phyloP scores from a whole-genome alignment of 805 yeast species.

The Metschnikowia baotianmanensis region DNA sequence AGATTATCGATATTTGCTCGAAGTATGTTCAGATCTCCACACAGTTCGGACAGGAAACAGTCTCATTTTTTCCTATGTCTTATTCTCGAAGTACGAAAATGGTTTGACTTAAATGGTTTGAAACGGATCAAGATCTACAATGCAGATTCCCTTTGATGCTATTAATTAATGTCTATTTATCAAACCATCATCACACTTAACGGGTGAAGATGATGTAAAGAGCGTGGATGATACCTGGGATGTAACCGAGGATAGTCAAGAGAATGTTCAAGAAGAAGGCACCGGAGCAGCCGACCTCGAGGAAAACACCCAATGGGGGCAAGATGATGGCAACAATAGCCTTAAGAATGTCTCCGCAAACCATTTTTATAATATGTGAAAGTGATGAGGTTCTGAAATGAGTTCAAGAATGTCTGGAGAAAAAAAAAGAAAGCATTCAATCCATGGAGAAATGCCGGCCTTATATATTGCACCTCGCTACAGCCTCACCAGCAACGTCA shows the following conservation, averaged over 20 bases:
- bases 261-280: slow-evolving; percentile 50
- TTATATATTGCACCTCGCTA: slow-evolving; percentile 1
- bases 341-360: slow-evolving; percentile 53
- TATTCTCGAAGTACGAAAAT: no score
- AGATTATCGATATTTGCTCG: no score
- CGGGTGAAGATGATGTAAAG: slow-evolving; percentile 48
- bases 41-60: no score
- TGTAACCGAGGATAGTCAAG: slow-evolving; percentile 67
- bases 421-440: background rate
- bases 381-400: background rate
- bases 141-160: no score
- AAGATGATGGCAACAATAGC: slow-evolving; percentile 49
- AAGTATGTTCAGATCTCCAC: no score
- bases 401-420: no score
- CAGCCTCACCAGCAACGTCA: slow-evolving; percentile 6
- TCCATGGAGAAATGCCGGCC: background rate
- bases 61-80: no score
- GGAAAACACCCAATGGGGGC: slow-evolving; percentile 63
- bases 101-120: no score
- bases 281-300: slow-evolving; percentile 54
- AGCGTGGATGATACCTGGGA: slow-evolving; percentile 74
- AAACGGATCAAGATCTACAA: no score
- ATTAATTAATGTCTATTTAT: background rate
- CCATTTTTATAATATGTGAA: slow-evolving; percentile 17
- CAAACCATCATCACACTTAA: slow-evolving; percentile 1